These are phyloP conservation scores for Fimicolochytrium jonesii DNA, from an alignment of 192 early-diverging fungal species.

Conservation along the genomic window DNA sequence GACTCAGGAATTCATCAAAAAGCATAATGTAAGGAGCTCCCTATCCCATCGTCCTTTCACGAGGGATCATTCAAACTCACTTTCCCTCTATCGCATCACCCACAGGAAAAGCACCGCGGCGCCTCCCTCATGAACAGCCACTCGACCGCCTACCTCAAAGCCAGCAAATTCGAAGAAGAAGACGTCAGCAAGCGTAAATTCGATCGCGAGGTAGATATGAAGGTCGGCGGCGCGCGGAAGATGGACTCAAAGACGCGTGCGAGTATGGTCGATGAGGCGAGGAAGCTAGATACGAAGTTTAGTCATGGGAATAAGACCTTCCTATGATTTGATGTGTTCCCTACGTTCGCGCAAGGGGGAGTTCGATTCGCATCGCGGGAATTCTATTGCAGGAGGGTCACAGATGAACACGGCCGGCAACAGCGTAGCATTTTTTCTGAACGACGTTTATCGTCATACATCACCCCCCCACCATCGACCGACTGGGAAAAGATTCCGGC, in stretches of 20 bases:
- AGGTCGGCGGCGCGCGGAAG: constrained; percentile 40
- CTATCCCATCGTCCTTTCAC: not conserved
- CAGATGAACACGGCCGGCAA: no score
- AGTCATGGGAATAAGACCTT: constrained; percentile 46
- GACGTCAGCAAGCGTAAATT: constrained; percentile 50
- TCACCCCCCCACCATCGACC: no score
- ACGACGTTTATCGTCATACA: no score
- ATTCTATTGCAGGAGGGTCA: no score
- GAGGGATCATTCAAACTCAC: not conserved
- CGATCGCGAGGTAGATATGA: constrained; percentile 56
- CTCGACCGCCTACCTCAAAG: constrained; percentile 32
- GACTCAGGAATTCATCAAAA: constrained; percentile 20
- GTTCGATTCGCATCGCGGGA: no score
- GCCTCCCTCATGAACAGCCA: constrained; percentile 45
- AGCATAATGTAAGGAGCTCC: constrained; percentile 28
- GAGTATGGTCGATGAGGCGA: constrained; percentile 42
- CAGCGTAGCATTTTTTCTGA: no score
- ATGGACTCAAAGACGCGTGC: constrained; percentile 43
- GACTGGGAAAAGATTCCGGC: no score
- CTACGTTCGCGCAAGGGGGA: not conserved
- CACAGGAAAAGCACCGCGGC: constrained; percentile 40
- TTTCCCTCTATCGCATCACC: constrained; percentile 4
- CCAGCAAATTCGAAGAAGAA: constrained; percentile 41
- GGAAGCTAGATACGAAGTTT: constrained; percentile 46
- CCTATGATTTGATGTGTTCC: constrained; percentile 21